These are phyloP conservation scores for Chlamydomonas sphaeroides DNA, from an alignment of 139 green algal species.

Conservation along the genomic window DNA sequence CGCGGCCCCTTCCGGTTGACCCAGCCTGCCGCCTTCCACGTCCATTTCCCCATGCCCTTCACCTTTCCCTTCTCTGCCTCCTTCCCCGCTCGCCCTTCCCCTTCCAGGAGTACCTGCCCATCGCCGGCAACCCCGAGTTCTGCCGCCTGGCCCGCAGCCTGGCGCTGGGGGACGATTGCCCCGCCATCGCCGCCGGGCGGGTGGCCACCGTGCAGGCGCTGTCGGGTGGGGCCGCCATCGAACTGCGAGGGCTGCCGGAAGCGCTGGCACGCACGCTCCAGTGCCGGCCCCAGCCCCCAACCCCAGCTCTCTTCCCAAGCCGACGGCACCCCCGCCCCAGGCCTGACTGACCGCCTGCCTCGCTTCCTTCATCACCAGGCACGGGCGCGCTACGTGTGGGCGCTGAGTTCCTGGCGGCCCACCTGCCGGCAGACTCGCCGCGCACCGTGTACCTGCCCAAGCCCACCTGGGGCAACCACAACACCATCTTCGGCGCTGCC, in stretches of 20 bases:
- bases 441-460: slow-evolving; percentile 76
- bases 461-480: slow-evolving; percentile 88
- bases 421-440: slow-evolving; percentile 60
- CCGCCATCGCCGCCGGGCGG: slow-evolving; percentile 52
- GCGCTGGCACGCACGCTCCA: too few relatives aligned
- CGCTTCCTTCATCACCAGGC: too few relatives aligned
- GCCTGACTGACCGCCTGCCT: too few relatives aligned
- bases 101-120: slow-evolving; percentile 85
- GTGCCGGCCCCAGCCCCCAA: background rate
- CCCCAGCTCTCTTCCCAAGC: too few relatives aligned
- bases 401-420: slow-evolving; percentile 77
- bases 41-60: too few relatives aligned
- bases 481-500: slow-evolving; percentile 83
- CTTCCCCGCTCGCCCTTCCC: too few relatives aligned
- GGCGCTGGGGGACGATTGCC: slow-evolving; percentile 72
- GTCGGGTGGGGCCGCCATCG: slow-evolving; percentile 53
- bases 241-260: too few relatives aligned
- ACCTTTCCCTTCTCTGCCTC: too few relatives aligned
- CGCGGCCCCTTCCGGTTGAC: too few relatives aligned
- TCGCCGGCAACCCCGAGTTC: slow-evolving; percentile 83
- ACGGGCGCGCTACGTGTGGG: slow-evolving; percentile 82
- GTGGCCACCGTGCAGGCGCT: slow-evolving; percentile 82
- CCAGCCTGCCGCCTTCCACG: too few relatives aligned
- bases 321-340: too few relatives aligned
- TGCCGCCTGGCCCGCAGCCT: slow-evolving; percentile 70